Conservation (phyloP, 106 monocot species). For the Hemerocallis citrina region DNA sequence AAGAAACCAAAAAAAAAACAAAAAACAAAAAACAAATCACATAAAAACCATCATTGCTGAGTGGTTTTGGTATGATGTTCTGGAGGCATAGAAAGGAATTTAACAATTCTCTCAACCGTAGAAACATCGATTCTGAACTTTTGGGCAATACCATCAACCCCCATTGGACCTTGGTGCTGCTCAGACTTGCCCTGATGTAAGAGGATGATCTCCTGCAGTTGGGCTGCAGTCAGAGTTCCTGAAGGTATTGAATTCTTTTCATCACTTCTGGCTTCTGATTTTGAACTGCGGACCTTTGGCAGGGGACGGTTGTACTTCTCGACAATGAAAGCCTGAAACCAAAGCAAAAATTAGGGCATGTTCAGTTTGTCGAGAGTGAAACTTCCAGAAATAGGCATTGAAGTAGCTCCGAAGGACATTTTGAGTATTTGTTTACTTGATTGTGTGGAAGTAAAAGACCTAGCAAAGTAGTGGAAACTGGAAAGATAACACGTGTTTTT, state of each 20-base stretch:
- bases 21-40: too few species aligned
- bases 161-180: conserved; percentile 8
- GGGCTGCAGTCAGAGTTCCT: conserved; percentile 18
- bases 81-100: conserved; percentile 16
- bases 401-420: too few species aligned
- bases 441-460: too few species aligned
- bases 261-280: not conserved
- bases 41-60: not conserved
- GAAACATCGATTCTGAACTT: conserved; percentile 10
- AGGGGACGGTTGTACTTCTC: conserved; percentile 19
- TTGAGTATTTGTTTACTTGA: too few species aligned
- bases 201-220: conserved; percentile 20
- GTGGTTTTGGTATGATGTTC: conserved; percentile 4
- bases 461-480: too few species aligned
- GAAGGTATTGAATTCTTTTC: conserved; percentile 2
- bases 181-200: conserved; percentile 22
- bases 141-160: conserved; percentile 9
- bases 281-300: conserved; percentile 20
- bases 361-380: too few species aligned
- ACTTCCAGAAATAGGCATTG: too few species aligned
- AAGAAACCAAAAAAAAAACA: too few species aligned
- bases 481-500: too few species aligned
- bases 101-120: conserved; percentile 12
- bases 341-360: too few species aligned
- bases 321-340: conserved; percentile 9